Evolutionary conservation across 192 early-diverging fungal species (phyloP).

Genomic region (Backusella australiensis): DNA sequence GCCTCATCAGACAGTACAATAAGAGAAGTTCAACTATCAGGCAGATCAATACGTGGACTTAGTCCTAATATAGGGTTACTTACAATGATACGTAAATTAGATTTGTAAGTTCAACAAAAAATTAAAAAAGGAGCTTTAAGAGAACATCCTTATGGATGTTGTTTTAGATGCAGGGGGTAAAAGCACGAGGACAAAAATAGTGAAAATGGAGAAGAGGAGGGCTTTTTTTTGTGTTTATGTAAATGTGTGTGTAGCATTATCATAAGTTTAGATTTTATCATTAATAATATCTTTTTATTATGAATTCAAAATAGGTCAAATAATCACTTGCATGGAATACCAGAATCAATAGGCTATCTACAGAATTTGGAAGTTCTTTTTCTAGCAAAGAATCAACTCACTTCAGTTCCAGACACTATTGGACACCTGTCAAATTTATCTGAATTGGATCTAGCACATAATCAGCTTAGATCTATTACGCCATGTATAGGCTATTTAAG

Average conservation of each 20-base stretch:
- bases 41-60: conserved; percentile 49
- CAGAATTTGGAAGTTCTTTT: conserved; percentile 59
- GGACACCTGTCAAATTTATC: conserved; percentile 62
- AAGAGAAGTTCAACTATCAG: conserved; percentile 54
- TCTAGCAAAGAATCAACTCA: conserved; percentile 62
- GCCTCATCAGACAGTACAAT: not conserved
- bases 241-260: not conserved
- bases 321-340: conserved; percentile 68
- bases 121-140: conserved; percentile 1
- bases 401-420: conserved; percentile 65
- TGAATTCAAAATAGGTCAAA: conserved; percentile 54
- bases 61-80: conserved; percentile 70
- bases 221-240: not conserved
- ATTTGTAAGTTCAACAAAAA: conserved; percentile 60
- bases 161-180: conserved; percentile 9
- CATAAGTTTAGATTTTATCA: not conserved
- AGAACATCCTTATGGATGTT: not conserved
- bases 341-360: conserved; percentile 72
- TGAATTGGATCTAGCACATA: conserved; percentile 63
- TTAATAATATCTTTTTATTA: conserved; percentile 11
- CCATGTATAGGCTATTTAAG: conserved; percentile 55
- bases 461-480: conserved; percentile 62
- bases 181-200: not conserved
- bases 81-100: conserved; percentile 54
- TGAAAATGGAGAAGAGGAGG: not conserved